Percentiles rank a stretch among this genome's conserved stretches.
These are phyloP conservation scores for Calycina marina DNA, from an alignment of 2,329 filamentous ascomycete genomes.

Conservation along the genomic window DNA sequence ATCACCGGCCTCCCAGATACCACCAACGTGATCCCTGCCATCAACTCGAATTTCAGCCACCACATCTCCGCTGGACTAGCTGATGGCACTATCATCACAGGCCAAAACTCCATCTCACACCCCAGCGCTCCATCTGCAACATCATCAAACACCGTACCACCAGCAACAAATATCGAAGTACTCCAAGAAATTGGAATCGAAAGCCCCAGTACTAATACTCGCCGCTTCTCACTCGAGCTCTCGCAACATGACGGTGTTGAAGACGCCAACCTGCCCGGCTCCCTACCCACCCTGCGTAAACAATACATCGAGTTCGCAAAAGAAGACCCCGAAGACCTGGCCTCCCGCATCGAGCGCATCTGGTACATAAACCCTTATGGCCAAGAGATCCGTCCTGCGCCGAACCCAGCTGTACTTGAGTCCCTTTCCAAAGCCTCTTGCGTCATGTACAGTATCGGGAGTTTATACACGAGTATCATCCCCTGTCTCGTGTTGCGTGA, in stretches of 20 bases:
- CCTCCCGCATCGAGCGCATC: constrained; percentile 62
- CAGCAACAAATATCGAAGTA: neutral
- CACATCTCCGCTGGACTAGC: constrained; percentile 77
- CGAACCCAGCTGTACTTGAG: constrained; percentile 45
- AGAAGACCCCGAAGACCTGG: constrained; percentile 55
- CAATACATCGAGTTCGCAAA: constrained; percentile 78
- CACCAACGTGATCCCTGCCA: constrained; percentile 70
- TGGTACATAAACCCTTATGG: constrained; percentile 99
- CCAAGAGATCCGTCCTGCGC: constrained; percentile 78
- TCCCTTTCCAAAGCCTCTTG: constrained; percentile 18
- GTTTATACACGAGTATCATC: constrained; percentile 77
- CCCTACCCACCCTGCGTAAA: constrained; percentile 62
- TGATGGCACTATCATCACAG: constrained; percentile 67
- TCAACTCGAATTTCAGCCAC: constrained; percentile 90
- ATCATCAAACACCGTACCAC: constrained; percentile 4
- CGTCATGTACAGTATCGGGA: constrained; percentile 87
- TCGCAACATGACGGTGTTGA: constrained; percentile 52
- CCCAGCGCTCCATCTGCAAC: constrained; percentile 30
- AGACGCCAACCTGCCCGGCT: constrained; percentile 70
- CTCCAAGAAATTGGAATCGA: constrained; percentile 5
- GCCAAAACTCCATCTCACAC: constrained; percentile 87
- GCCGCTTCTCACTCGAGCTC: constrained; percentile 24
- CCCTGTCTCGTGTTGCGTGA: constrained; percentile 68
- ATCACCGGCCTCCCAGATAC: constrained; percentile 71
- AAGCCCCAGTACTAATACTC: constrained; percentile 8